Evolutionary conservation across 352 stramenopile species (phyloP), one percentile per base, ranked within the genome.

Genomic region (Globisporangium uncinulatum): DNA sequence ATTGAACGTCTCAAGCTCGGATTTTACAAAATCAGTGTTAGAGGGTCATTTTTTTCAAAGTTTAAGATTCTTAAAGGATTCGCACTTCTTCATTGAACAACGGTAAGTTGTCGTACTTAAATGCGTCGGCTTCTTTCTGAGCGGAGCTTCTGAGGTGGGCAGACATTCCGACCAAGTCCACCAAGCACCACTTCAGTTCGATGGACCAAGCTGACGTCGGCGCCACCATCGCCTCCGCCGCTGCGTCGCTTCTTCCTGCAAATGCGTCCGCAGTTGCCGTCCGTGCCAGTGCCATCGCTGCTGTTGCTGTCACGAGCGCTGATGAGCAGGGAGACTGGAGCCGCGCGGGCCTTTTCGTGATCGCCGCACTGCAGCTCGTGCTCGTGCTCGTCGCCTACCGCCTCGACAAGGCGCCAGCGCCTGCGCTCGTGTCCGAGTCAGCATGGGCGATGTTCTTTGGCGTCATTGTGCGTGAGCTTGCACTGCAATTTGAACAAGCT

Each of bases 361-460:
- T 89, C 54, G 85, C 85, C 9, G 87, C 74, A 57, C 71, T 94
- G 51, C 85, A 94, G 70, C 70, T 94, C 21, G 66, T 82, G 52
- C 69, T 94, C 56, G 83, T 94, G 59, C 69, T 92, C 34, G 80
- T 94, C 6, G 70, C 82, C 46, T 94, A 92, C 59, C 85, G 85
- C 5, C 62, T 94, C 39, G 85, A 92, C 55, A 77, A 83, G 8
- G 73, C 76, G 31, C 67, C 82, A 48, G 69, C 77, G 34, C 78
- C 83, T 3, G 71, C 74, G 54, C 61, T 94, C 15, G 86, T 94
- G 56, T 92, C 85, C 21, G 83, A 92, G 65, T 94, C 85, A 3
- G 82, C 79, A 9, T 85, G 74, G 47, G 85, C 85, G 36, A 92
- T 94, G 46, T 82, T 92, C 63, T 92, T 92, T 52, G 85, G 85